Conservation (phyloP, 1,139 yeast species). For the Kurtzmaniella natalensis region DNA sequence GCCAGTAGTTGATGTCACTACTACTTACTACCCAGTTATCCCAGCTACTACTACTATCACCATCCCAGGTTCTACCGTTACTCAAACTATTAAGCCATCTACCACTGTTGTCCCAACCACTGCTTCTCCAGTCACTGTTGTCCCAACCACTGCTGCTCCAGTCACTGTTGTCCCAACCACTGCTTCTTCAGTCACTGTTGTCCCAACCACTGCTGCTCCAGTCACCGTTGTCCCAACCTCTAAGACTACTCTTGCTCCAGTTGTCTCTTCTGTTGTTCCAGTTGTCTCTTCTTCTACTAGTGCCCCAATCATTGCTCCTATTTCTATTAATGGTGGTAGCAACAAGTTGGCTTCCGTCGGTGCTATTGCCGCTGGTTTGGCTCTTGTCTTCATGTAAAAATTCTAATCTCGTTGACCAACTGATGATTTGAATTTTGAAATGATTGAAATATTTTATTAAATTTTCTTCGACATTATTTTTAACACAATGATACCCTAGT, state of each 20-base stretch:
- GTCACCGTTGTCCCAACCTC: too few relatives aligned
- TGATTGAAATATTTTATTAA: too few relatives aligned
- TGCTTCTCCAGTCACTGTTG: neutral
- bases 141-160: neutral
- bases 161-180: neutral
- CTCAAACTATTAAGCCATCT: neutral
- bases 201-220: neutral
- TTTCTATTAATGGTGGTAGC: neutral
- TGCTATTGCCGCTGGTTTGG: constrained; percentile 1
- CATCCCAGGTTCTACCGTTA: neutral
- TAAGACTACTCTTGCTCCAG: constrained; percentile 1
- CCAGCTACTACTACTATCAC: constrained; percentile 1
- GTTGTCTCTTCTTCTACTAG: neutral
- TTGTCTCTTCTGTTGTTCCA: neutral
- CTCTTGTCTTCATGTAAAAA: constrained; percentile 1
- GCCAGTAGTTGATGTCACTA: neutral
- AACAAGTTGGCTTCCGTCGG: constrained; percentile 1
- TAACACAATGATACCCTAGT: too few relatives aligned
- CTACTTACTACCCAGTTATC: constrained; percentile 1
- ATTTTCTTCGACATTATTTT: too few relatives aligned
- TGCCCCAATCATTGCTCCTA: neutral
- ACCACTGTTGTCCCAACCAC: neutral
- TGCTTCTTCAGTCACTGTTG: neutral
- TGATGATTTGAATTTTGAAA: too few relatives aligned
- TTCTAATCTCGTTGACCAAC: too few relatives aligned